Percentiles rank a stretch among this genome's conserved stretches.
Conservation (phyloP, 2,329 filamentous ascomycete species). For the Aureobasidium sp. region DNA sequence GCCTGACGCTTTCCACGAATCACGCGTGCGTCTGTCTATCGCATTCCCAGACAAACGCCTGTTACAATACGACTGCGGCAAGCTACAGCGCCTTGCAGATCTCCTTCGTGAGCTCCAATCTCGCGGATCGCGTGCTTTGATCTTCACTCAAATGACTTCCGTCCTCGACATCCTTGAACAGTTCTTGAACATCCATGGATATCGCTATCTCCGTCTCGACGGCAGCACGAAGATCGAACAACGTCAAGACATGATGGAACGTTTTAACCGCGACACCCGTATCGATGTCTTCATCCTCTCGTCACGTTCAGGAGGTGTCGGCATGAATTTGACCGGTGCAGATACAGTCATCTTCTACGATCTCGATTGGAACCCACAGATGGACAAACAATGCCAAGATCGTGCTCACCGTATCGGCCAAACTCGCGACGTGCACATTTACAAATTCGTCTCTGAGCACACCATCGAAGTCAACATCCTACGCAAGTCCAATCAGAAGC, state of each 20-base stretch:
- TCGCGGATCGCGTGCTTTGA: constrained; percentile 92
- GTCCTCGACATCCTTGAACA: constrained; percentile 98
- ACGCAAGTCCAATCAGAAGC: constrained; percentile 96
- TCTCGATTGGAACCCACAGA: constrained; percentile 99
- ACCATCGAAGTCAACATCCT: constrained; percentile 99
- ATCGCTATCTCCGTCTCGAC: constrained; percentile 96
- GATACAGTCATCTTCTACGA: constrained; percentile 99
- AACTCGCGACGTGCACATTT: constrained; percentile 98
- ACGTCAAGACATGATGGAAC: constrained; percentile 93
- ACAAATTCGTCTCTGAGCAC: constrained; percentile 66
- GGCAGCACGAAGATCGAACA: constrained; percentile 98
- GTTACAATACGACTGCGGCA: constrained; percentile 98
- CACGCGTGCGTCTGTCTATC: constrained; percentile 92
- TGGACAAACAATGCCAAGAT: constrained; percentile 99
- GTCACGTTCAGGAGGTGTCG: constrained; percentile 91
- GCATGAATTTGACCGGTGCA: constrained; percentile 96
- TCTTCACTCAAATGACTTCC: constrained; percentile 99
- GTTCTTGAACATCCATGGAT: constrained; percentile 97
- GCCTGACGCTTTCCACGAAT: constrained; percentile 90
- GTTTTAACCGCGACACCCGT: constrained; percentile 90
- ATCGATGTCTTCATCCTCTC: constrained; percentile 98
- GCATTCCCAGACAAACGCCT: constrained; percentile 97
- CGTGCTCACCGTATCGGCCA: constrained; percentile 97
- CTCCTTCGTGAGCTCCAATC: constrained; percentile 88
- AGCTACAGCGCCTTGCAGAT: constrained; percentile 89